Evolutionary conservation across 345 rosid species (phyloP).

Genomic region (Noccaea caerulescens): DNA sequence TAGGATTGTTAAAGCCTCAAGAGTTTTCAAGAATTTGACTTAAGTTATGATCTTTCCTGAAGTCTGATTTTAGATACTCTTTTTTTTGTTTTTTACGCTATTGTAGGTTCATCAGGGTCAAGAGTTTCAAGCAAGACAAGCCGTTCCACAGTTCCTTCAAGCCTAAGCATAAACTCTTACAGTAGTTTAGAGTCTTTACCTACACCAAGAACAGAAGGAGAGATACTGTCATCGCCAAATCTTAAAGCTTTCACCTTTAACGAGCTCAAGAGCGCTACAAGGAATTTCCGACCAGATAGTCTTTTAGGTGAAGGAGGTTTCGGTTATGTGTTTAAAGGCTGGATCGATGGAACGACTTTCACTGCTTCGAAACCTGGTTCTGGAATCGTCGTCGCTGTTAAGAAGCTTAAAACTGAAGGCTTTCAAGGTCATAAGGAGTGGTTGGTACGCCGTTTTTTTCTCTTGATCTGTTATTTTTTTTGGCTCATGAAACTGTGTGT

Average conservation of each 20-base stretch:
- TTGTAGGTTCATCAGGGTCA: slow-evolving; percentile 53
- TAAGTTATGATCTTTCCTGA: not conserved
- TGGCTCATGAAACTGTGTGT: slow-evolving; percentile 3
- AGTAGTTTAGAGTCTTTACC: slow-evolving; percentile 63
- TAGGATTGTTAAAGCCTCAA: not conserved
- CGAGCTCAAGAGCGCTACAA: slow-evolving; percentile 84
- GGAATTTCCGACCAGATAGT: slow-evolving; percentile 89
- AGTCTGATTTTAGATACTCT: not conserved
- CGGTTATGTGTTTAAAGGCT: slow-evolving; percentile 93
- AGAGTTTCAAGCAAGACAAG: slow-evolving; percentile 73
- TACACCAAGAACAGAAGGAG: slow-evolving; percentile 90
- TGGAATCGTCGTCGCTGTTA: slow-evolving; percentile 94
- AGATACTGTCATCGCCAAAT: slow-evolving; percentile 85
- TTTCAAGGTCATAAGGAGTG: slow-evolving; percentile 99
- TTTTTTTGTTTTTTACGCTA: slow-evolving; percentile 1
- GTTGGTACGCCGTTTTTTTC: slow-evolving; percentile 59
- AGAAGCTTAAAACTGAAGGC: slow-evolving; percentile 94
- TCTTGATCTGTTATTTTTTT: not conserved
- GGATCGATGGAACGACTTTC: slow-evolving; percentile 80
- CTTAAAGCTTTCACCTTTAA: slow-evolving; percentile 77
- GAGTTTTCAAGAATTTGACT: not conserved
- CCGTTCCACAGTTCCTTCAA: slow-evolving; percentile 68
- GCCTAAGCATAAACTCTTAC: slow-evolving; percentile 66
- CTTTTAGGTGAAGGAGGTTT: slow-evolving; percentile 98
- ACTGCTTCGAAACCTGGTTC: slow-evolving; percentile 81